These are phyloP conservation scores for Globisporangium acanthophoron DNA, from an alignment of 352 stramenopile genomes.

Conservation along the genomic window DNA sequence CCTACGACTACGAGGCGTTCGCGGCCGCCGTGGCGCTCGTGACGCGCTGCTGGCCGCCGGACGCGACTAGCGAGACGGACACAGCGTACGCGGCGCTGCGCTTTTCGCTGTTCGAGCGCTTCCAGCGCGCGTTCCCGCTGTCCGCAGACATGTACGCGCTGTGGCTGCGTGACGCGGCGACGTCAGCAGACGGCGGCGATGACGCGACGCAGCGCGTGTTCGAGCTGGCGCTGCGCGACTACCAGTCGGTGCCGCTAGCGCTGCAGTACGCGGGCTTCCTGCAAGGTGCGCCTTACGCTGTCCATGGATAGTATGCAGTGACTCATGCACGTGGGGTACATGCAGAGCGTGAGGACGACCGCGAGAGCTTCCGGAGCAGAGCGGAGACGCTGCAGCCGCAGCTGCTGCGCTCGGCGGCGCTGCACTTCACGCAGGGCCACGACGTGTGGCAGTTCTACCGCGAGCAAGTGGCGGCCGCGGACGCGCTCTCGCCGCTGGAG, in stretches of 20 bases:
- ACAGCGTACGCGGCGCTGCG: slow-evolving; percentile 21
- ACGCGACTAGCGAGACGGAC: neutral
- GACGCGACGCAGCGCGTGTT: slow-evolving; percentile 28
- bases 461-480: slow-evolving; percentile 23
- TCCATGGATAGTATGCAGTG: neutral
- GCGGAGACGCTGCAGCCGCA: slow-evolving; percentile 22
- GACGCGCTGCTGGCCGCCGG: slow-evolving; percentile 23
- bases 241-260: slow-evolving; percentile 47
- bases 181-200: slow-evolving; percentile 2
- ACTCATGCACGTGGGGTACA: neutral
- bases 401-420: slow-evolving; percentile 28
- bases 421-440: slow-evolving; percentile 52
- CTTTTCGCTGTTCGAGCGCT: slow-evolving; percentile 29
- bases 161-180: slow-evolving; percentile 35
- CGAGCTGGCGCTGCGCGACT: slow-evolving; percentile 35
- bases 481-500: neutral
- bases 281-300: slow-evolving; percentile 14
- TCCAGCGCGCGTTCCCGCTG: slow-evolving; percentile 52
- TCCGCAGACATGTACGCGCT: slow-evolving; percentile 51
- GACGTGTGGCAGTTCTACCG: slow-evolving; percentile 56
- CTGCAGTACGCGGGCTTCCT: slow-evolving; percentile 34
- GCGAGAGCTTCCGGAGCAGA: neutral
- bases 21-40: slow-evolving; percentile 28
- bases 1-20: slow-evolving; percentile 33
- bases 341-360: neutral